Evolutionary conservation across 1,284 basidiomycete genomes (phyloP).

Genomic region (Erythrobasidium hasegawianum): DNA sequence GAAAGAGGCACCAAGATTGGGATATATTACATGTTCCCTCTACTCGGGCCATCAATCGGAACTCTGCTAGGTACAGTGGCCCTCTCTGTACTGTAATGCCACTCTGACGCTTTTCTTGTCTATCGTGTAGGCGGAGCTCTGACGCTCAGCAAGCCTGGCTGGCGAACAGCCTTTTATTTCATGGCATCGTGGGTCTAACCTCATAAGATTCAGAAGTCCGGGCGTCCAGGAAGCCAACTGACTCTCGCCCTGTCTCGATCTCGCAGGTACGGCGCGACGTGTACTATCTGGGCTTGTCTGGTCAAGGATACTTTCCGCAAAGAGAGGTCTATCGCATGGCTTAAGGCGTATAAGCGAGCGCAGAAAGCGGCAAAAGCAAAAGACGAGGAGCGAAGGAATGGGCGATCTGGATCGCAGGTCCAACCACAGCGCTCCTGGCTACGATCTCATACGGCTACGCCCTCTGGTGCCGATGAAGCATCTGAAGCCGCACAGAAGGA

Average conservation of each 20-base stretch:
- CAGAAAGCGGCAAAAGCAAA: constrained; percentile 32
- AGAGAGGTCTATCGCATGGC: constrained; percentile 67
- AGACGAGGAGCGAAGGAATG: constrained; percentile 21
- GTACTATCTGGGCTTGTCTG: constrained; percentile 58
- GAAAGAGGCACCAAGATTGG: constrained; percentile 78
- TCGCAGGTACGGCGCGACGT: constrained; percentile 24
- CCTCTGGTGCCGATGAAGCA: neutral
- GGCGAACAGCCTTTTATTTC: constrained; percentile 79
- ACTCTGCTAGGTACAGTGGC: constrained; percentile 48
- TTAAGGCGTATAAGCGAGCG: constrained; percentile 39
- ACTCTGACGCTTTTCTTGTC: constrained; percentile 56
- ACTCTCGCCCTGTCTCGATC: too few relatives aligned
- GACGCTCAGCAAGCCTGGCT: constrained; percentile 56
- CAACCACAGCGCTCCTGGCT: neutral
- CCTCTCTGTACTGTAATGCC: too few relatives aligned
- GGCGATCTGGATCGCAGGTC: too few relatives aligned
- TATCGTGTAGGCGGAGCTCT: constrained; percentile 57
- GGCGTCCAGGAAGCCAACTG: neutral
- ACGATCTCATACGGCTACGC: neutral
- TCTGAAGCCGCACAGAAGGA: neutral
- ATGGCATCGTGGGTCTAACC: constrained; percentile 54
- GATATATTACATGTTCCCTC: constrained; percentile 59
- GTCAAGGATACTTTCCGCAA: constrained; percentile 77
- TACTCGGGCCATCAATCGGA: constrained; percentile 50
- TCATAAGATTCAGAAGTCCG: constrained; percentile 20